These are phyloP conservation scores for Suillus occidentalis DNA, from an alignment of 768 basidiomycete genomes.

Conservation along the genomic window DNA sequence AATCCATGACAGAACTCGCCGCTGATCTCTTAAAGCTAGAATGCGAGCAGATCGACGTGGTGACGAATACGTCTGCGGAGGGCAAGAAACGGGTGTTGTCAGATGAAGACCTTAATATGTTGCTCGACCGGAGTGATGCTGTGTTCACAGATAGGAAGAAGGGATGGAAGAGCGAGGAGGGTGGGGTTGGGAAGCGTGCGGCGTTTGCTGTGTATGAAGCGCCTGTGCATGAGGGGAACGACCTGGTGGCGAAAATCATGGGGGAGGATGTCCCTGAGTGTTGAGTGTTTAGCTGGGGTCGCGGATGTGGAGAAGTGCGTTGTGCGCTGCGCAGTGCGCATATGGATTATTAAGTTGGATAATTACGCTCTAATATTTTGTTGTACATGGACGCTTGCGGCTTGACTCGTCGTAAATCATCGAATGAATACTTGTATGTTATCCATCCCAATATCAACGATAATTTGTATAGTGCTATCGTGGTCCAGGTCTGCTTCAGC, in stretches of 20 bases:
- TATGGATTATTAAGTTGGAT: background rate
- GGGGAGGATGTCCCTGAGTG: constrained; percentile 39
- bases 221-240: constrained; percentile 60
- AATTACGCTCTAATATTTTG: background rate
- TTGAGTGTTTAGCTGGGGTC: background rate
- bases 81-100: constrained; percentile 74
- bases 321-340: background rate
- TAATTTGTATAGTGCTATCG: no score
- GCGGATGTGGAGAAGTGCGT: background rate
- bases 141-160: constrained; percentile 70
- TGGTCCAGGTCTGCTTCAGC: no score
- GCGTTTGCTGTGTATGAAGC: constrained; percentile 81
- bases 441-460: no score
- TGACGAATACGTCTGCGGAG: constrained; percentile 61
- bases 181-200: constrained; percentile 38
- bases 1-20: constrained; percentile 80
- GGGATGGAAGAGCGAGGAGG: constrained; percentile 63
- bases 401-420: background rate
- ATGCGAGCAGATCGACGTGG: constrained; percentile 87
- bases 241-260: constrained; percentile 69
- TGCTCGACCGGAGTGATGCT: constrained; percentile 77
- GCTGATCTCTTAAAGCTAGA: constrained; percentile 76
- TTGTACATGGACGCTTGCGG: background rate
- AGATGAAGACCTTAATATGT: constrained; percentile 74
- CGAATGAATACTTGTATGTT: background rate